These are phyloP conservation scores for Zygosaccharomyces bisporus DNA, from an alignment of 805 yeast species.

Conservation along the genomic window DNA sequence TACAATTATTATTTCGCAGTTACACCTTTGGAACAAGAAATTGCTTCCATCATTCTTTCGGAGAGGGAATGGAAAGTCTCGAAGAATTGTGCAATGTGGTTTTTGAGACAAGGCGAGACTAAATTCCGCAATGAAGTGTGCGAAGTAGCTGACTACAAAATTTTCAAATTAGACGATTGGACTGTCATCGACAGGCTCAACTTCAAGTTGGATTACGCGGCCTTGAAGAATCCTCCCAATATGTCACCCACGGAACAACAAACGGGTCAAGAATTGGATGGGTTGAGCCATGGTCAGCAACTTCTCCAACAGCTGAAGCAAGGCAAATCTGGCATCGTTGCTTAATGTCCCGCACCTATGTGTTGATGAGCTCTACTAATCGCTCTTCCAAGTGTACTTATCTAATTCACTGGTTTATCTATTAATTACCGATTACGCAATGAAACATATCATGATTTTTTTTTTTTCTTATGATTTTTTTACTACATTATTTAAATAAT, in stretches of 20 bases:
- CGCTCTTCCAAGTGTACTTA: not conserved
- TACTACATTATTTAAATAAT: not conserved
- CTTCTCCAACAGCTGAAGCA: slow-evolving; percentile 31
- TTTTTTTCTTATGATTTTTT: not conserved
- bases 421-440: slow-evolving; percentile 8
- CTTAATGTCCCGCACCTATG: slow-evolving; percentile 1
- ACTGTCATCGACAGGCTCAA: slow-evolving; percentile 41
- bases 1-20: slow-evolving; percentile 44
- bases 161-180: slow-evolving; percentile 45
- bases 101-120: slow-evolving; percentile 39
- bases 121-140: slow-evolving; percentile 39
- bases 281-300: slow-evolving; percentile 29
- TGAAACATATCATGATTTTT: slow-evolving; percentile 5
- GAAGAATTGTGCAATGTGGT: slow-evolving; percentile 37
- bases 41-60: slow-evolving; percentile 35
- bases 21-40: slow-evolving; percentile 40
- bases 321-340: slow-evolving; percentile 19
- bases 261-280: slow-evolving; percentile 7
- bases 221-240: slow-evolving; percentile 18
- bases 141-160: slow-evolving; percentile 43
- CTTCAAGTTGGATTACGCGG: slow-evolving; percentile 38
- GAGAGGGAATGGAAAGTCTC: slow-evolving; percentile 41
- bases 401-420: not conserved
- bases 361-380: slow-evolving; percentile 1
- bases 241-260: slow-evolving; percentile 5